Evolutionary conservation across 192 early-diverging fungal species (phyloP).

Genomic region (Coemansia sp.): DNA sequence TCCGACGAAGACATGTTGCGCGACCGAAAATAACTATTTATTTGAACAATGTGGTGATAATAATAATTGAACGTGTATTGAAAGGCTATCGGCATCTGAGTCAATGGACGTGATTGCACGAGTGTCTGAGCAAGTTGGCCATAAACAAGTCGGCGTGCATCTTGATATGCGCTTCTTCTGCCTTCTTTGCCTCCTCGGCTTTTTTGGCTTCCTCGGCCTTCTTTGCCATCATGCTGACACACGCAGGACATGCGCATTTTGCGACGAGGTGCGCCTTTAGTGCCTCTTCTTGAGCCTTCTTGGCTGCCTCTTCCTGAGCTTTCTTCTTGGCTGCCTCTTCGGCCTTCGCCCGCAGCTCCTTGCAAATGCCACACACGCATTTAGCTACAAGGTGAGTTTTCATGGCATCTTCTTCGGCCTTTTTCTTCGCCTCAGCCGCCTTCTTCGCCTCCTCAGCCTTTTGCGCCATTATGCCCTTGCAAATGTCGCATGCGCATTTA

Average conservation of each 20-base stretch:
- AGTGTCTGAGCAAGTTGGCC: constrained; percentile 12
- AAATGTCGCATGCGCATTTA: constrained; percentile 2
- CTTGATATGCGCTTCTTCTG: constrained; percentile 11
- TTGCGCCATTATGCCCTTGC: constrained; percentile 4
- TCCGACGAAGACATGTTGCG: constrained; percentile 44
- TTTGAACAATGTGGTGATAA: not conserved
- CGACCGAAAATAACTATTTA: not conserved
- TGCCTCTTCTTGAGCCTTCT: constrained; percentile 10
- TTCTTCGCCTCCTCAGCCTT: constrained; percentile 12
- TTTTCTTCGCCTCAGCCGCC: constrained; percentile 19
- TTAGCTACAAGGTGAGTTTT: constrained; percentile 24
- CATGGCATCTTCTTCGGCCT: constrained; percentile 15
- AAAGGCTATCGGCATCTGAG: not conserved
- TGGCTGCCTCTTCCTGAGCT: constrained; percentile 11
- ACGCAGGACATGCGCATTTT: constrained; percentile 4
- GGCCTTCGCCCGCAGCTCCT: constrained; percentile 3
- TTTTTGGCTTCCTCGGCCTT: constrained; percentile 9
- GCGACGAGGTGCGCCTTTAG: constrained; percentile 6
- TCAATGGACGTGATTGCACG: not conserved
- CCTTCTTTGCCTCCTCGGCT: constrained; percentile 12
- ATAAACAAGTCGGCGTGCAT: constrained; percentile 27
- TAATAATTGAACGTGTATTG: not conserved
- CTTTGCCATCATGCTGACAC: constrained; percentile 3
- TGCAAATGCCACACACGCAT: constrained; percentile 32
- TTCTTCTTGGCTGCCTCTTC: constrained; percentile 10